Evolutionary conservation across 768 basidiomycete genomes (phyloP).

Genomic region (Suillus brevipes): DNA sequence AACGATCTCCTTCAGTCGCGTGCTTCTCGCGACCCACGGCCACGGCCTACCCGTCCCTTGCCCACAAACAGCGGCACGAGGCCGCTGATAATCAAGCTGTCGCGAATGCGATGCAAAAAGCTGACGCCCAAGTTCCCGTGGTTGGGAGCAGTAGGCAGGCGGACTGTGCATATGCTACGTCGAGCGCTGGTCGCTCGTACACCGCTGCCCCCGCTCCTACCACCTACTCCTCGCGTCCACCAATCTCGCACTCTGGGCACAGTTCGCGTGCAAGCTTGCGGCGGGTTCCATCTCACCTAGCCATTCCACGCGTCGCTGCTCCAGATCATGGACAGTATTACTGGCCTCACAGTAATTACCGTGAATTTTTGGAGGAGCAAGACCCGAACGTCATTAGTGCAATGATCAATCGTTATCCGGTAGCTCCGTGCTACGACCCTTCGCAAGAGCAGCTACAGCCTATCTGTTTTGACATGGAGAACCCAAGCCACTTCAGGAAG

Average conservation of each 20-base stretch:
- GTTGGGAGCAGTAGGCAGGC: slow-evolving; percentile 8
- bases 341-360: neutral
- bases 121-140: neutral
- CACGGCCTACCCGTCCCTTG: slow-evolving; percentile 9
- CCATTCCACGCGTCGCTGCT: neutral
- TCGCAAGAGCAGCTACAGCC: slow-evolving; percentile 7
- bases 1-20: neutral
- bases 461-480: slow-evolving; percentile 12
- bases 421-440: slow-evolving; percentile 3
- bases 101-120: neutral
- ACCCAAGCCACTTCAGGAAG: slow-evolving; percentile 1
- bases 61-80: neutral
- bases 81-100: neutral
- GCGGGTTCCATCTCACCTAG: neutral
- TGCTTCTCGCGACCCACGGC: neutral
- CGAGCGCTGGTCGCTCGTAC: neutral
- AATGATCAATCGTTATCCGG: slow-evolving; percentile 4
- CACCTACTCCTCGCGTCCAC: neutral
- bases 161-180: slow-evolving; percentile 1
- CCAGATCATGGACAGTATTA: neutral
- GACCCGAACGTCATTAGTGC: slow-evolving; percentile 1
- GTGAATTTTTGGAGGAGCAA: neutral
- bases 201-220: neutral
- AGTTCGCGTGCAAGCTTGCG: slow-evolving; percentile 4
- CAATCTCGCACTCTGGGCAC: slow-evolving; percentile 3